Evolutionary conservation across 1,139 yeast species (phyloP).

Genomic region (Geotrichum europaeum): DNA sequence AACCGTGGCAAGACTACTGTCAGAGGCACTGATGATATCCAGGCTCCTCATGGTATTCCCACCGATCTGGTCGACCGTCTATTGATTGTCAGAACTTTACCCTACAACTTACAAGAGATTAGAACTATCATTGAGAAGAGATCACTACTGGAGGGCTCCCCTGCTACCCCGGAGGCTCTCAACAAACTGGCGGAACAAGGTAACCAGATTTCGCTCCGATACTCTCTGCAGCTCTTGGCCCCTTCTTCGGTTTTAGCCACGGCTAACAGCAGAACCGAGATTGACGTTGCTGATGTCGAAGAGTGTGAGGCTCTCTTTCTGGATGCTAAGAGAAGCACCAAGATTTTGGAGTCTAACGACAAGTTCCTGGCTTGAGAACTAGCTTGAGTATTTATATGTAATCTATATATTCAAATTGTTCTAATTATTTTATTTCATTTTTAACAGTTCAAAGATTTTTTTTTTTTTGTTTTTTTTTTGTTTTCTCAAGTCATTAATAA

Average conservation of each 20-base stretch:
- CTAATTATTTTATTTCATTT: neutral
- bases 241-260: conserved; percentile 84
- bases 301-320: conserved; percentile 82
- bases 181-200: conserved; percentile 70
- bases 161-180: conserved; percentile 60
- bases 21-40: conserved; percentile 82
- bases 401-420: neutral
- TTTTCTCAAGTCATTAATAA: neutral
- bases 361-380: conserved; percentile 27
- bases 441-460: neutral
- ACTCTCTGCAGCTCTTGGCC: conserved; percentile 81
- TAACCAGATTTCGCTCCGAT: conserved; percentile 71
- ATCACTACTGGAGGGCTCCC: conserved; percentile 66
- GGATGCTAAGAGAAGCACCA: conserved; percentile 82
- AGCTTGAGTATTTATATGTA: neutral
- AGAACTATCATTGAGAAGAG: conserved; percentile 76
- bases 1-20: conserved; percentile 90
- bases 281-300: conserved; percentile 65
- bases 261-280: conserved; percentile 66
- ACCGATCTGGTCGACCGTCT: conserved; percentile 89
- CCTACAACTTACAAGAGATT: conserved; percentile 79
- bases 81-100: conserved; percentile 83
- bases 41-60: conserved; percentile 95
- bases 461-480: neutral
- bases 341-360: conserved; percentile 50